These are phyloP conservation scores for Spathaspora sp. DNA, from an alignment of 805 yeast genomes.

Conservation along the genomic window DNA sequence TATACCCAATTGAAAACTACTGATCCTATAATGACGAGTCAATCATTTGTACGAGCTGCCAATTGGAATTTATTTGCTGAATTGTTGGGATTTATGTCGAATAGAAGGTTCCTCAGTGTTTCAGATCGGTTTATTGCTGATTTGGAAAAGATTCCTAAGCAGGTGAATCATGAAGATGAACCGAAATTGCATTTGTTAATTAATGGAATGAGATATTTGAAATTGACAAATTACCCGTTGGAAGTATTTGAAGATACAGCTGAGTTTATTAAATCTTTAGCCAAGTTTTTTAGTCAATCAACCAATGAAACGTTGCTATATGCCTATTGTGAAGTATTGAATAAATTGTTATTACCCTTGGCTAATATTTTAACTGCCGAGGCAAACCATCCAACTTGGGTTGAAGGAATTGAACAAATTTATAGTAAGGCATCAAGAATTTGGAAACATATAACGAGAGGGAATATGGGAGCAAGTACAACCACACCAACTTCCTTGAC, in stretches of 20 bases:
- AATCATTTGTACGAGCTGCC: slow-evolving; percentile 74
- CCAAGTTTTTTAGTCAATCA: slow-evolving; percentile 73
- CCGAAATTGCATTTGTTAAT: slow-evolving; percentile 70
- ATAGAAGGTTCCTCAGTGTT: slow-evolving; percentile 76
- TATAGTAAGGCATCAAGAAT: slow-evolving; percentile 47
- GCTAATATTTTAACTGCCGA: slow-evolving; percentile 90
- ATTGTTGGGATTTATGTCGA: slow-evolving; percentile 86
- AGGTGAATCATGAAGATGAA: slow-evolving; percentile 33
- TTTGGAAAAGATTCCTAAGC: slow-evolving; percentile 69
- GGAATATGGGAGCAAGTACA: not conserved
- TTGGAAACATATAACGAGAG: slow-evolving; percentile 30
- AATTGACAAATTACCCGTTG: slow-evolving; percentile 77
- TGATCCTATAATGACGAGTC: slow-evolving; percentile 66
- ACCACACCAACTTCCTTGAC: not conserved
- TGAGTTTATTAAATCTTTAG: slow-evolving; percentile 79
- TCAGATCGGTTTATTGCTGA: slow-evolving; percentile 93
- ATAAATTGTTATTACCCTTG: slow-evolving; percentile 70
- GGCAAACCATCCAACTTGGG: slow-evolving; percentile 95
- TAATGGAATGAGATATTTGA: slow-evolving; percentile 87
- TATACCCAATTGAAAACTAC: slow-evolving; percentile 85
- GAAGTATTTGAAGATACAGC: slow-evolving; percentile 92
- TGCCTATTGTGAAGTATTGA: slow-evolving; percentile 83
- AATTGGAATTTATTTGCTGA: slow-evolving; percentile 94
- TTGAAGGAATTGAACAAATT: slow-evolving; percentile 67
- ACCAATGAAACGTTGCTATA: slow-evolving; percentile 60